These are phyloP conservation scores for Aspergillus spinulosporus DNA, from an alignment of 2,329 filamentous ascomycete species.

Conservation along the genomic window DNA sequence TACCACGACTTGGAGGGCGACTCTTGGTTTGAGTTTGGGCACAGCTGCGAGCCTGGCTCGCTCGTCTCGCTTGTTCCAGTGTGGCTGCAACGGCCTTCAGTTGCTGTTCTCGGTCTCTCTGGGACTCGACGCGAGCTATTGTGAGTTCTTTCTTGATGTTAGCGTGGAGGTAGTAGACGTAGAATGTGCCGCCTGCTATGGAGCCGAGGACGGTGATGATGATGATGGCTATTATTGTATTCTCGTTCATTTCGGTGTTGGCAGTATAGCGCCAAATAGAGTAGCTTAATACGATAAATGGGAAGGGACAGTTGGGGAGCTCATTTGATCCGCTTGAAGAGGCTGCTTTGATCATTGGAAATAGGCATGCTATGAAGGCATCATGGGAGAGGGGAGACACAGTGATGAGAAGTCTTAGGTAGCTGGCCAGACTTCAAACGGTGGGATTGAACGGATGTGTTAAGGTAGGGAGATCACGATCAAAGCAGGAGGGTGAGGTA, in stretches of 20 bases:
- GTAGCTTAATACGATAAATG: no score
- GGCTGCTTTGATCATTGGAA: no score
- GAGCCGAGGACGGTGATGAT: conserved; percentile 12
- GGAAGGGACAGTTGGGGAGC: no score
- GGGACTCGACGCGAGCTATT: not conserved
- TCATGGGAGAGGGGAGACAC: no score
- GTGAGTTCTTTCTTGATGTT: not conserved
- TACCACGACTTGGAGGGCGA: not conserved
- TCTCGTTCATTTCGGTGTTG: conserved; percentile 9
- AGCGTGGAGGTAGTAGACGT: not conserved
- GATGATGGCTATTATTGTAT: conserved; percentile 12
- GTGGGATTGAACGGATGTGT: not conserved
- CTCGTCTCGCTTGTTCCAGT: not conserved
- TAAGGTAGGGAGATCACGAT: not conserved
- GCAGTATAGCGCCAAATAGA: no score
- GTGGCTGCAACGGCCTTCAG: not conserved
- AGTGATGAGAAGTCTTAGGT: no score
- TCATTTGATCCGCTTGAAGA: no score
- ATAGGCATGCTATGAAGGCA: no score
- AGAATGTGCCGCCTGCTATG: not conserved
- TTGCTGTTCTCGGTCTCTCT: not conserved
- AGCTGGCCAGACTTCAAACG: not conserved
- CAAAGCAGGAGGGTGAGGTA: not conserved
- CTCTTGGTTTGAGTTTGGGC: not conserved
- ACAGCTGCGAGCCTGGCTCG: not conserved